Evolutionary conservation across 139 green algal genomes (phyloP), one percentile per base, ranked within the genome.

Genomic region (Limnomonas spitsbergensis): DNA sequence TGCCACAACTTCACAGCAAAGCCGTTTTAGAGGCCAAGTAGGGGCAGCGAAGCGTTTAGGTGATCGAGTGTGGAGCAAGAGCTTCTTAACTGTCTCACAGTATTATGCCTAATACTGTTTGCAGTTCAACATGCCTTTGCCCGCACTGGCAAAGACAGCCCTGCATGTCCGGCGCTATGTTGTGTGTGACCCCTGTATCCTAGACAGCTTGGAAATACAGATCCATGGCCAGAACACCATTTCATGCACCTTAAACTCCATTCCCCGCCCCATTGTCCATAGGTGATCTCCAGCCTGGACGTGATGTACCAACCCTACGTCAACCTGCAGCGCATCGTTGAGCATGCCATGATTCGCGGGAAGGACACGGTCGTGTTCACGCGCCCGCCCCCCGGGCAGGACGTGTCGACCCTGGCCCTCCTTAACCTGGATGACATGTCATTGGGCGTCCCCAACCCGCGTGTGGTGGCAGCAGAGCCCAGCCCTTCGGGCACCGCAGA

Each of bases 331-430:
- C 80, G 74, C 20, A 1, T 83, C 0, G 77, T 88, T 29, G 83
- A 88, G 73, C 83, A 88, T 40, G 36, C 80, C 1, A 32, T 85
- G 6, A 77, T 88, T 26, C 77, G 83, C 1, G 73, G 40, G 36
- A 85, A 85, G 69, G 83, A 88, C 80, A 82, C 77, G 1, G 38
- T 84, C 4, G n/a, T 74, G 4, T 78, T 74, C 69, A 32, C 14
- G 1, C 27, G 40, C 27, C 78, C 69, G 26, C 78, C 69, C 0
- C 78, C 78, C 14, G 69, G 69, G 6, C 31, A 69, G 20, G 24
- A 47, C 34, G 32, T 81, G 40, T 7, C 14, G 36, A 14, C 9
- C 68, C 36, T 47, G 26, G 36, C n/a, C 20, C 34, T 39, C 34
- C 34, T 75, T 27, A 31, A 75, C 34, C 68, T 75, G 9, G 68